Base-by-base conservation (phyloP, 2,329 filamentous ascomycete species). In the Clarireedia hainanense region DNA sequence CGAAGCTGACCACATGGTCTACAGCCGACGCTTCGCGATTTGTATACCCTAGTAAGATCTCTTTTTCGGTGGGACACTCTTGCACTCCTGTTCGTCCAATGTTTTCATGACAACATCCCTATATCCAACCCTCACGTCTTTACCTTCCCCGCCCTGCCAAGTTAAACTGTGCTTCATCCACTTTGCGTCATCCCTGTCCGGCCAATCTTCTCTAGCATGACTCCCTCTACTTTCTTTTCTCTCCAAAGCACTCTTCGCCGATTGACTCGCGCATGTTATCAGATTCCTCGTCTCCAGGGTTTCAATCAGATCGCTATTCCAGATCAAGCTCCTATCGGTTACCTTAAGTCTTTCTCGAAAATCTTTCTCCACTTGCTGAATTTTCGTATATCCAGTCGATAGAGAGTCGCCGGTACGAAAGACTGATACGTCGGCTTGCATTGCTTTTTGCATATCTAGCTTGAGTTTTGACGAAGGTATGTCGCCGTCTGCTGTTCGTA, bases 381-480 rank as follows among this genome's bases (percentile, higher is more conserved):
- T 40, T 4, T 40, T 47, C 4, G 17, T 30, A 17, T 52, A 27
- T 4, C 55, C 49, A 5, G 39, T 36, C 5, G 40, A 23, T 3
- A 57, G 37, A 45, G 89, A 95, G 71, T 95, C 87, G 65, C 96
- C 89, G 45, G 89, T 96, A 71, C 92, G 83, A 88, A 97, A 97
- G 58, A 97, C 92, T 73, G 85, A 89, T 71, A 97, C 91, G 71
- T 97, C 92, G 46, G 87, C 89, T 78, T 97, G 92, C 92, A 97
- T 97, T 65, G 88, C 86, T 84, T 92, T 96, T 74, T 97, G 92
- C 92, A 97, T 97, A 64, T 85, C 84, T 59, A 87, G 81, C 65
- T 92, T 85, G 73, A 97, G 85, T 67, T 96, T 90, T 96, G 71
- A 81, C 85, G 83, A 92, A 67, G 89, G 83, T 58, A 92, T 92